Evolutionary conservation across 2,329 filamentous ascomycete species (phyloP), one percentile per base, ranked within the genome.

Genomic region (Huntiella bhutanensis): DNA sequence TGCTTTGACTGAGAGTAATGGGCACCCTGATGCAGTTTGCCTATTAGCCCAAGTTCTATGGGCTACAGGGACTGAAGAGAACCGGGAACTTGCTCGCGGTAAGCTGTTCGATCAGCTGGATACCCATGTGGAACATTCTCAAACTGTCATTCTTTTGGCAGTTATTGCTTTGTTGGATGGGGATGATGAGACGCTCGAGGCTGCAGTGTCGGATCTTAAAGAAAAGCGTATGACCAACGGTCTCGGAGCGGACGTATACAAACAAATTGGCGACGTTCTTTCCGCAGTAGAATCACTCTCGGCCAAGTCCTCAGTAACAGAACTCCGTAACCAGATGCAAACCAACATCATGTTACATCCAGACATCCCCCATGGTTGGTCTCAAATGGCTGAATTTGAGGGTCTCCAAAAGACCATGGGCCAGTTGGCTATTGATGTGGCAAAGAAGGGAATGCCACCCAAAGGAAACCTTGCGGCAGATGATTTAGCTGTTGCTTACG

Each of bases 31-130:
- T 56, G 80, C 88, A 1, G 78, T 86, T 0, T 95, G 87, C 56
- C 68, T 95, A 10, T 68, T 96, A 10, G 82, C 87, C 0, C 85
- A 96, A 60, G 82, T 96, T 0, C 70, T 96, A 0, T 98, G 91
- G 88, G 87, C 87, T 0, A 85, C 84, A 52, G 86, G 83, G 6
- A 76, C 77, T 0, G 74, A 80, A 5, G 70, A 77, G 1, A 82
- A 87, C 47, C 75, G 80, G 41, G 75, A 79, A 43, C 76, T 82
- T 51, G 87, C 88, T 12, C 73, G 85, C 3, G 77, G 82, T 45
- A 74, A 83, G 52, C 69, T 98, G 1, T 88, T 94, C 55, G 77
- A 78, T 11, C 78, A 82, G 33, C 78, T 94, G 10, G 83, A 87
- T 54, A 70, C 67, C 43, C 65, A 81, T 43, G 75, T 83, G 0